Evolutionary conservation across 768 basidiomycete genomes (phyloP).

Genomic region (Tulasnella sp.): DNA sequence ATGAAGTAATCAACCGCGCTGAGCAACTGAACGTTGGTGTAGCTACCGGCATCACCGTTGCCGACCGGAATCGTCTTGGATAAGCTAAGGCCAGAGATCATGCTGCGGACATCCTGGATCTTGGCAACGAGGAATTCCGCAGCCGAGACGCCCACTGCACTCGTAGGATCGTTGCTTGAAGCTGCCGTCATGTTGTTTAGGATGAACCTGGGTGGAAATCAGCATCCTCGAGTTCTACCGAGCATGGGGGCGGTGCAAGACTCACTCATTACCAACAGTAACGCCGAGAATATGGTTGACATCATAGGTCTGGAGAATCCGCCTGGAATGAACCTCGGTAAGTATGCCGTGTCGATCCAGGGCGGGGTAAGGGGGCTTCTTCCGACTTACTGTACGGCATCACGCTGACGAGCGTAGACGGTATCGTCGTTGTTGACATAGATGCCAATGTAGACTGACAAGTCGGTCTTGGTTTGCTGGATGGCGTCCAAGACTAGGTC

Average conservation of each 20-base stretch:
- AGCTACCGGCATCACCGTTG: constrained; percentile 79
- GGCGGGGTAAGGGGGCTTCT: not conserved
- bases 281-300: constrained; percentile 69
- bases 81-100: constrained; percentile 50
- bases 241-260: constrained; percentile 51
- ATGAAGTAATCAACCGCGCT: constrained; percentile 66
- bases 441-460: constrained; percentile 74
- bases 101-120: constrained; percentile 49
- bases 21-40: constrained; percentile 70
- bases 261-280: constrained; percentile 90
- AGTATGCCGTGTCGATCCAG: not conserved
- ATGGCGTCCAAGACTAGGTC: constrained; percentile 73
- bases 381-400: constrained; percentile 54
- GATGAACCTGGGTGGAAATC: constrained; percentile 42
- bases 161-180: constrained; percentile 51
- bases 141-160: constrained; percentile 52
- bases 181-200: constrained; percentile 45
- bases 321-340: not conserved
- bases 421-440: constrained; percentile 54
- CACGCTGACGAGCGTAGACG: constrained; percentile 71
- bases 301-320: constrained; percentile 64
- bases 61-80: constrained; percentile 64
- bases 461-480: constrained; percentile 78
- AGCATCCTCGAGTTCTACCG: not conserved
- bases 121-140: constrained; percentile 59